Evolutionary conservation across 140 eudicot genomes (phyloP).

Genomic region (Stevia rebaudiana): DNA sequence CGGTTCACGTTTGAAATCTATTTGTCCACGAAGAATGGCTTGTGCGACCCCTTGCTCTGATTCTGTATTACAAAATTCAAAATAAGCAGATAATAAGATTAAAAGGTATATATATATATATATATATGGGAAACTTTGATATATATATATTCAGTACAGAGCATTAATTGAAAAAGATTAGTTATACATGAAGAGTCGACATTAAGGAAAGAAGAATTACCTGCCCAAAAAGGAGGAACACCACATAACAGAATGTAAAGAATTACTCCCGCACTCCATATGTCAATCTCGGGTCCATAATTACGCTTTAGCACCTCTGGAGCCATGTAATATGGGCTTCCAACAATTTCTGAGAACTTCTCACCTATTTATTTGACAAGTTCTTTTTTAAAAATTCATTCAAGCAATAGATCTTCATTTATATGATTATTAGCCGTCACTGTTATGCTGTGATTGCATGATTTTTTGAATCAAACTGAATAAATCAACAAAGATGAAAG

Average conservation of each 20-base stretch:
- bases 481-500: too few relatives aligned
- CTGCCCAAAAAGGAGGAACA: conserved; percentile 98
- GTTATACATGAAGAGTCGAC: neutral
- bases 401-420: conserved; percentile 3
- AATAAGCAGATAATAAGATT: conserved; percentile 7
- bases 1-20: conserved; percentile 84
- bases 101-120: neutral
- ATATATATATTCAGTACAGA: neutral
- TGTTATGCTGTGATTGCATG: neutral
- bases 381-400: conserved; percentile 1
- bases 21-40: conserved; percentile 75
- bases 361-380: conserved; percentile 48
- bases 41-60: conserved; percentile 97
- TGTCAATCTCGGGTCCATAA: conserved; percentile 93
- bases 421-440: conserved; percentile 1
- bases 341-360: conserved; percentile 87
- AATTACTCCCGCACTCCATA: conserved; percentile 97
- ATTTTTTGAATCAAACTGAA: too few relatives aligned
- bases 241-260: conserved; percentile 83
- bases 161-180: neutral
- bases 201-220: conserved; percentile 28
- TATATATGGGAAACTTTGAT: neutral
- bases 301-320: conserved; percentile 92
- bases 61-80: conserved; percentile 38
- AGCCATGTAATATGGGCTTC: conserved; percentile 96